A percentile compares a stretch with the other conserved stretches of the same genome.
These are phyloP conservation scores for Podospora didyma DNA, from an alignment of 495 filamentous ascomycete species.

Conservation along the genomic window DNA sequence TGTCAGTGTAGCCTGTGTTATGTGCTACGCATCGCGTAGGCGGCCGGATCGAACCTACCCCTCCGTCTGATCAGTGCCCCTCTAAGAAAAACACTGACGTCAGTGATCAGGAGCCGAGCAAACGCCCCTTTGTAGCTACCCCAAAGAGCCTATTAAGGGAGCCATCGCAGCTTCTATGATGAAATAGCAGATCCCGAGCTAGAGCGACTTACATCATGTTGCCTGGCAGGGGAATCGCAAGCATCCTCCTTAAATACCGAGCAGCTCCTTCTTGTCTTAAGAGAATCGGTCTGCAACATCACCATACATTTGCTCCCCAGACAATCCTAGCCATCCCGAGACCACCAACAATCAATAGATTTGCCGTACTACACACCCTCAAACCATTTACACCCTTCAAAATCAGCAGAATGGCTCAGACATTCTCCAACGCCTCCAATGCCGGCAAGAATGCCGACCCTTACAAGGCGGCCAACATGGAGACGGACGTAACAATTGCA, in stretches of 20 bases:
- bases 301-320: too few relatives aligned
- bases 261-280: not conserved
- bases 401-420: conserved; percentile 15
- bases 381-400: not conserved
- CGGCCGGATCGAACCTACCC: too few relatives aligned
- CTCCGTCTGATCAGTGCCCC: not conserved
- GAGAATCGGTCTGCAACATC: not conserved
- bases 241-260: not conserved
- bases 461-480: conserved; percentile 70
- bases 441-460: conserved; percentile 63
- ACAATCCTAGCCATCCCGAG: too few relatives aligned
- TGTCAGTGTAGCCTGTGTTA: too few relatives aligned
- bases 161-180: conserved; percentile 5
- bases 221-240: not conserved
- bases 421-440: conserved; percentile 56
- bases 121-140: not conserved
- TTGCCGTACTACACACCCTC: too few relatives aligned
- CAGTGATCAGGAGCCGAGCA: not conserved
- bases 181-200: not conserved
- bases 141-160: not conserved
- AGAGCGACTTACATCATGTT: conserved; percentile 8
- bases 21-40: too few relatives aligned
- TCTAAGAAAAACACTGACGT: conserved; percentile 3
- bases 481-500: conserved; percentile 56
- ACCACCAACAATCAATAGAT: too few relatives aligned